Evolutionary conservation across 2,329 filamentous ascomycete genomes (phyloP), one percentile per base, ranked within the genome.

Genomic region (Kalmusia sp.): DNA sequence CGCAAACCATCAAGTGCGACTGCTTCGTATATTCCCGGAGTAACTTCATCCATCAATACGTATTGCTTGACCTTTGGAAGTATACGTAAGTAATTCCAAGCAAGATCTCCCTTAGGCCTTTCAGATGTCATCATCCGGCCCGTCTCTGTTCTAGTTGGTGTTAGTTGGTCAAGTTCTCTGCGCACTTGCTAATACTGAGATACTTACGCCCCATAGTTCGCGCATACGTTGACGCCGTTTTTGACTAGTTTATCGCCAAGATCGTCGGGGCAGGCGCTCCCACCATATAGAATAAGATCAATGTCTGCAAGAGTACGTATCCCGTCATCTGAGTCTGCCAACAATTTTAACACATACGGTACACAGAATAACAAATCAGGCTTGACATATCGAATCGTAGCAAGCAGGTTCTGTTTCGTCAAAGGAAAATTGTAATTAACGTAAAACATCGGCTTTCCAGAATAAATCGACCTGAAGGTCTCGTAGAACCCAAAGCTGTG

Each of bases 311-410:
- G 68, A 2, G 72, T 71, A 1, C 72, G 62, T 12, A 87, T 77
- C 0, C 86, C 87, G 15, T 81, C 77, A 0, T 82, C 73, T 0
- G 80, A 79, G 63, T 89, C 87, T 0, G 81, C 80, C 1, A 89
- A 75, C 0, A 90, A 71, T 62, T 89, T 88, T 15, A 90, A 68
- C 0, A 84, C 81, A 58, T 88, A 89, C 0, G 87, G 87, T 0
- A 89, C 87, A 2, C 78, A 80, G 51, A 87, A 81, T 27, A 89
- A 81, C 17, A 83, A 80, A 48, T 87, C 79, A 0, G 80, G 77
- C 15, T 77, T 61, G 25, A 64, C 58, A 21, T 51, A 39, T 11
- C 45, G 47, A 6, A 67, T 45, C 6, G 54, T 59, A 7, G 51
- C 55, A 1, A 52, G 56, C 12, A 67, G 30, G 27, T 58, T 65